phyloP scores from a whole-genome alignment of 164 flowering plant species.

The Houttuynia cordata region DNA sequence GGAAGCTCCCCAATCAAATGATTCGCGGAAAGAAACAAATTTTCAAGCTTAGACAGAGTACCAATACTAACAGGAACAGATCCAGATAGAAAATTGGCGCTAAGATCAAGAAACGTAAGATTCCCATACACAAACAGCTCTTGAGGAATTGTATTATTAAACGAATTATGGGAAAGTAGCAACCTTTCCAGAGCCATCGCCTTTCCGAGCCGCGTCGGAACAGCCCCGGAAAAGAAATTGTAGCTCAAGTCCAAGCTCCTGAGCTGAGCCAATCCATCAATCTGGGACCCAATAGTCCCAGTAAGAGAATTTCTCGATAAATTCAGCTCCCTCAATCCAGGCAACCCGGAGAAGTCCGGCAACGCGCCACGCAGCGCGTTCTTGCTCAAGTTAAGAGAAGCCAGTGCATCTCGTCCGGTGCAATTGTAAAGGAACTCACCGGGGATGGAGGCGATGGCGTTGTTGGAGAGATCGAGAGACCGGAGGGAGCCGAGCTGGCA shows the following conservation, averaged over 20 bases:
- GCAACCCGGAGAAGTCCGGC: constrained; percentile 40
- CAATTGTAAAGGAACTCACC: constrained; percentile 32
- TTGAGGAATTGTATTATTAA: constrained; percentile 27
- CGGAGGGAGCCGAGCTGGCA: constrained; percentile 39
- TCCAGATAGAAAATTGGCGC: constrained; percentile 31
- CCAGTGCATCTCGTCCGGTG: constrained; percentile 29
- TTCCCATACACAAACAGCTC: constrained; percentile 20
- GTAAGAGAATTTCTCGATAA: constrained; percentile 33
- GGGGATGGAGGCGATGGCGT: constrained; percentile 29
- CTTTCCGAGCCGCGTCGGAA: constrained; percentile 33
- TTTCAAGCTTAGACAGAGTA: constrained; percentile 30
- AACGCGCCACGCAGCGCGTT: constrained; percentile 28
- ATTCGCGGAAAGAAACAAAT: constrained; percentile 41
- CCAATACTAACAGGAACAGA: constrained; percentile 28
- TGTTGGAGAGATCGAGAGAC: constrained; percentile 42
- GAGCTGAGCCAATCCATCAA: constrained; percentile 33
- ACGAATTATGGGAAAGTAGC: constrained; percentile 19
- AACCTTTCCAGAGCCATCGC: constrained; percentile 28
- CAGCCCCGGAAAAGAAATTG: constrained; percentile 23
- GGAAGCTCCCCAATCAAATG: constrained; percentile 42
- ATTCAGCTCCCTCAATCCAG: constrained; percentile 36
- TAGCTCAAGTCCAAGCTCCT: constrained; percentile 28
- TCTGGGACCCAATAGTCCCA: constrained; percentile 33
- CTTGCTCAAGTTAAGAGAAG: constrained; percentile 36
- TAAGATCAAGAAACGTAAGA: constrained; percentile 45